Percentiles rank a stretch among this genome's conserved stretches.
Evolutionary conservation across 2,329 filamentous ascomycete genomes (phyloP).

Genomic region (Colletotrichum noveboracense): DNA sequence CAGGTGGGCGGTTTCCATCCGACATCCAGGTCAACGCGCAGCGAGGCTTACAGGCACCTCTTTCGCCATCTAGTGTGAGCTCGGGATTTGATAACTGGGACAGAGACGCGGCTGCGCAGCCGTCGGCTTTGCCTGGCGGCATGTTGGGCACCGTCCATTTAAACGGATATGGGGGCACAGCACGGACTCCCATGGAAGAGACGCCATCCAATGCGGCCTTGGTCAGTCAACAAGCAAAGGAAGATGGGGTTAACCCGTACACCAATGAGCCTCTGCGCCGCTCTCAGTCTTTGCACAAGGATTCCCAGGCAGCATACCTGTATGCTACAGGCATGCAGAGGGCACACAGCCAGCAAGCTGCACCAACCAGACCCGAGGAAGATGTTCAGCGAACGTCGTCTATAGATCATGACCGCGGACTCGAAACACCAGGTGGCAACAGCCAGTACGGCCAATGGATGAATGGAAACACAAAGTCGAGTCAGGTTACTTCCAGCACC

Average conservation of each 20-base stretch:
- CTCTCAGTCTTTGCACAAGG: not conserved
- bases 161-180: slow-evolving; percentile 50
- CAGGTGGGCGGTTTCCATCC: slow-evolving; percentile 96
- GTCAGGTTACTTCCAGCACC: not conserved
- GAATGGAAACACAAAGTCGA: not conserved
- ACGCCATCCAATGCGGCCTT: slow-evolving; percentile 56
- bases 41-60: slow-evolving; percentile 80
- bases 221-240: slow-evolving; percentile 53
- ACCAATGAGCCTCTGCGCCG: slow-evolving; percentile 48
- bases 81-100: slow-evolving; percentile 61
- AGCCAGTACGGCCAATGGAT: slow-evolving; percentile 20
- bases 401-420: not conserved
- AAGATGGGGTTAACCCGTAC: slow-evolving; percentile 65
- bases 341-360: not conserved
- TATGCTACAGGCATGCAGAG: not conserved
- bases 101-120: slow-evolving; percentile 64
- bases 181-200: slow-evolving; percentile 50
- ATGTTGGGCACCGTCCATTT: not conserved
- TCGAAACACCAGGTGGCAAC: slow-evolving; percentile 18
- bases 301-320: not conserved
- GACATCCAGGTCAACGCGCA: slow-evolving; percentile 82
- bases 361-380: not conserved
- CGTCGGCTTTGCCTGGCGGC: slow-evolving; percentile 53
- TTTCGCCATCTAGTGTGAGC: slow-evolving; percentile 83
- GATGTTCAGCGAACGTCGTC: not conserved